Base-by-base conservation (phyloP, 805 yeast genomes). In the Candida hungchunana region DNA sequence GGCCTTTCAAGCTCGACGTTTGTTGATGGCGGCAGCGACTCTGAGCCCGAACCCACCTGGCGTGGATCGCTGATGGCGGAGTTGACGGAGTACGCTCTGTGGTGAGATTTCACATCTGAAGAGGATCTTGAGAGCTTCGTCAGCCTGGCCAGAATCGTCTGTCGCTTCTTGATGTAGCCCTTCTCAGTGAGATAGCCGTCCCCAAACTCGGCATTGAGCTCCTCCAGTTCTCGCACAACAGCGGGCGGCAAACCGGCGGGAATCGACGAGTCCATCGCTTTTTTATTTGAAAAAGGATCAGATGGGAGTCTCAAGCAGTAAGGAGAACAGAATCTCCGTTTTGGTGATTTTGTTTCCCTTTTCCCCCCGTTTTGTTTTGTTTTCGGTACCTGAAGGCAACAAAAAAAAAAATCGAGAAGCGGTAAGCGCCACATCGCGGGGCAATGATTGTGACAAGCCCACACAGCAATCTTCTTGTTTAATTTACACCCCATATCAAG, bases 151-250 rank as follows among this genome's bases (percentile, higher is more conserved):
- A 70, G 53, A 15, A 74, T 50, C 42, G 55, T 62, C 28, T 63
- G 69, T 40, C 85, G 60, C 42, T 77, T 80, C 47, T 73, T 79
- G 28, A 66, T 63, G 53, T 79, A 83, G 2, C 93, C 90, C 52
- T 82, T 83, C 31, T 71, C 79, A 0, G 93, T 82, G 37, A 83
- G 62, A 39, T 79, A 79, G 2, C 87, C 90, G 23, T 82, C 88
- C 45, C 67, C 66, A 42, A 64, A 76, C 42, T 79, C 85, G 8
- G 59, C 50, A 11, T 66, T 63, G 19, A 78, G 60, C 25, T 63
- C 67, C 19, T 56, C 51, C 15, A 78, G 57, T 43, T 60, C 40
- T 12, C 39, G 34, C 18, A 26, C 49, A 8, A 39, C 26, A 2
- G 18, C 15, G 7, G 36, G 25, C 2, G 57, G 53, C 3, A 52